Percentiles rank a stretch among this genome's conserved stretches.
Conservation (phyloP, 805 yeast genomes). For the Yarrowia porcina region DNA sequence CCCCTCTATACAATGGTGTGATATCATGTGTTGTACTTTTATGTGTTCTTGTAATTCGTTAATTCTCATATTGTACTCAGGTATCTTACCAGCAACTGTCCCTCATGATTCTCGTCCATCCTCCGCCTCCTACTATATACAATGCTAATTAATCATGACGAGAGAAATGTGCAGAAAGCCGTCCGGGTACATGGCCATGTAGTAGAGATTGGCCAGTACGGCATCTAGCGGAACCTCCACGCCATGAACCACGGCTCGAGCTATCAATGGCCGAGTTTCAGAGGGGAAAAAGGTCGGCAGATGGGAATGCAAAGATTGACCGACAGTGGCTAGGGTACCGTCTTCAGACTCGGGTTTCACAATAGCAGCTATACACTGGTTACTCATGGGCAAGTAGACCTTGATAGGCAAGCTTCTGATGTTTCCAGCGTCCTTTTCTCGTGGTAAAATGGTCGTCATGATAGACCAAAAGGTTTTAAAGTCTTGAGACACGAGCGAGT, state of each 20-base stretch:
- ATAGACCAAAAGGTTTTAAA: slow-evolving; percentile 35
- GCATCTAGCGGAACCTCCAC: slow-evolving; percentile 46
- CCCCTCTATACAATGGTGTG: too few relatives aligned
- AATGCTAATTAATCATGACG: slow-evolving; percentile 36
- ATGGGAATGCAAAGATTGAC: slow-evolving; percentile 41
- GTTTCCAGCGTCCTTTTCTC: slow-evolving; percentile 7
- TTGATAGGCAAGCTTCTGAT: slow-evolving; percentile 37
- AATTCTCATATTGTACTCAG: too few relatives aligned
- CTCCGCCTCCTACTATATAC: too few relatives aligned
- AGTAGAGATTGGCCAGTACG: slow-evolving; percentile 48
- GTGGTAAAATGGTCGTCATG: slow-evolving; percentile 33
- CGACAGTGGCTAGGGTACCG: slow-evolving; percentile 39
- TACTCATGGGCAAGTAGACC: slow-evolving; percentile 39
- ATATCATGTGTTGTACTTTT: too few relatives aligned
- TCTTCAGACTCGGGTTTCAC: slow-evolving; percentile 30
- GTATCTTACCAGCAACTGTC: too few relatives aligned
- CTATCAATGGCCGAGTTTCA: slow-evolving; percentile 39
- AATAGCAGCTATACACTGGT: slow-evolving; percentile 40
- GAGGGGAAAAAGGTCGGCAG: slow-evolving; percentile 51
- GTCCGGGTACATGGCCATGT: slow-evolving; percentile 51
- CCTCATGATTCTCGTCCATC: too few relatives aligned
- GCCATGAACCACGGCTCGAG: slow-evolving; percentile 55
- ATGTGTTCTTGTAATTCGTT: too few relatives aligned
- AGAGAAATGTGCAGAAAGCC: slow-evolving; percentile 61
- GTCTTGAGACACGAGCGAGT: slow-evolving; percentile 39